Base-by-base conservation (phyloP, 163 green algal genomes). In the Coccomyxa subellipsoidea region DNA sequence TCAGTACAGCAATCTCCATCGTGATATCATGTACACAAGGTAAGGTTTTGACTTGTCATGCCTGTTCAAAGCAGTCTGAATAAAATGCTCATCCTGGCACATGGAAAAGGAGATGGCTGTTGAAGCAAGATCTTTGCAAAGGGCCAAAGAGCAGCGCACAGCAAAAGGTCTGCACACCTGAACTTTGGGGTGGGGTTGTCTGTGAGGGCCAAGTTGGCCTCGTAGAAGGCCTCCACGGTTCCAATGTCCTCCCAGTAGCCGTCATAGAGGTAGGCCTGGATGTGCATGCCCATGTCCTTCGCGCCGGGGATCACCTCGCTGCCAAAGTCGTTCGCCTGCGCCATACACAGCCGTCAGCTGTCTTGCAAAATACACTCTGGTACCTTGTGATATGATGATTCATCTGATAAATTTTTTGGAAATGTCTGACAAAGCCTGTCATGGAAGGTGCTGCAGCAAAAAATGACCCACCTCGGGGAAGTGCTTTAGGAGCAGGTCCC, bases 171-270 rank as follows among this genome's bases (percentile, higher is more conserved):
- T 34, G 21, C 18, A 36, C 38, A 94, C 88, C 82, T 94, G 89
- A 92, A 93, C 38, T 89, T 84, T 54, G 89, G 89, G 47, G 84
- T 88, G 77, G 89, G 89, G 36, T 86, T 86, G 77, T 94, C 88
- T n/a, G 95, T 95, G 47, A 99, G 94, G 53, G 94, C 95, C 34
- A 99, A 91, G 92, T 99, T 99, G 85, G 97, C 92, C 31, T 99
- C 95, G 86, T 98, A 99, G 91, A 99, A 99, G 69, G 89, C 93
- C 86, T 96, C 94, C 83, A 99, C 97, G 79, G 97, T 99, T 77
- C 97, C 97, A 85, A 99, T 99, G 91, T 99, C 97, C 91, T 99
- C 97, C 96, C 94, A 96, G 90, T 99, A 98, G 59, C 94, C 95
- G 70, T 96, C 91, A 87, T 95, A 96, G 53, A 97, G 90, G 90